A percentile compares a stretch with the other conserved stretches of the same genome.
phyloP scores from a whole-genome alignment of 345 rosid genomes.

The Syzygium aqueum region DNA sequence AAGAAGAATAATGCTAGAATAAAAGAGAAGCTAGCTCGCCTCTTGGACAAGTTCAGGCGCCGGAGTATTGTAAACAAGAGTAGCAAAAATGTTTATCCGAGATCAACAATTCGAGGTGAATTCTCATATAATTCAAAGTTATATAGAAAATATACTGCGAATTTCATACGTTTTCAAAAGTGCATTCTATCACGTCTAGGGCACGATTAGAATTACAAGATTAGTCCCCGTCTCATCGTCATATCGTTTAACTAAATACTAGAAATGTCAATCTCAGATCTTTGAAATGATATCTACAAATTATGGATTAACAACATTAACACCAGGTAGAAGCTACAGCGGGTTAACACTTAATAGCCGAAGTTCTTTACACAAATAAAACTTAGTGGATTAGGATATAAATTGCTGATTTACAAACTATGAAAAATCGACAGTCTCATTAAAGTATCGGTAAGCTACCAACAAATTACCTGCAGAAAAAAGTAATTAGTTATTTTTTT shows the following conservation, averaged over 20 bases:
- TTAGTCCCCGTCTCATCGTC: not conserved
- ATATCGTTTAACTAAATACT: not conserved
- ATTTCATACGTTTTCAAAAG: not conserved
- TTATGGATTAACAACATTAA: not conserved
- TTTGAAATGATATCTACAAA: not conserved
- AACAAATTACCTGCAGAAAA: not conserved
- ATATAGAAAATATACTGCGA: not conserved
- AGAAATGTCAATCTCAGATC: not conserved
- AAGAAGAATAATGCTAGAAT: not conserved
- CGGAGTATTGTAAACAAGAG: not conserved
- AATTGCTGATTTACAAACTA: not conserved
- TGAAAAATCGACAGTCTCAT: not conserved
- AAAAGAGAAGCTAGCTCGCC: not conserved
- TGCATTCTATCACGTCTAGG: not conserved
- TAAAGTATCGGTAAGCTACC: not conserved
- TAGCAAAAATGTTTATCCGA: not conserved
- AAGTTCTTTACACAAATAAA: not conserved
- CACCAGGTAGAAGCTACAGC: not conserved
- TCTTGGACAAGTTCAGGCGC: not conserved
- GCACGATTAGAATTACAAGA: not conserved
- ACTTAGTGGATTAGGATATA: not conserved
- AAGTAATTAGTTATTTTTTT: not conserved
- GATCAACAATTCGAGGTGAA: not conserved
- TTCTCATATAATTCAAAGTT: not conserved
- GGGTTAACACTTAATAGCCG: not conserved